phyloP scores from a whole-genome alignment of 352 stramenopile genomes.

The Globisporangium heterothallicum region DNA sequence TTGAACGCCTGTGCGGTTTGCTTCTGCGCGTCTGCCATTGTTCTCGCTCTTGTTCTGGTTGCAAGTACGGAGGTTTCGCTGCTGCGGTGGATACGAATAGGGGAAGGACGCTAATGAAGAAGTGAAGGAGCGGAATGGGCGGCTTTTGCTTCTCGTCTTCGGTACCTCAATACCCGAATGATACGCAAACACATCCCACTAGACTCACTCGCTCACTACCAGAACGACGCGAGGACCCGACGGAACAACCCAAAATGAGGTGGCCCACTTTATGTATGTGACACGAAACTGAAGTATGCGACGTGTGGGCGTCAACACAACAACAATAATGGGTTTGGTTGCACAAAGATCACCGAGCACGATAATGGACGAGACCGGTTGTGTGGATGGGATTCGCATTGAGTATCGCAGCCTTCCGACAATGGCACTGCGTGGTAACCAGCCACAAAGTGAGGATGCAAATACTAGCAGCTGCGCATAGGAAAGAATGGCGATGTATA shows the following conservation, averaged over 20 bases:
- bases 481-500: neutral
- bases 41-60: neutral
- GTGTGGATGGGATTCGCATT: no score
- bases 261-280: neutral
- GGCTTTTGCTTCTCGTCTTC: neutral
- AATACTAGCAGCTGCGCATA: neutral
- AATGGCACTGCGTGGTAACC: no score
- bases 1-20: slow-evolving; percentile 51
- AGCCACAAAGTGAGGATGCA: no score
- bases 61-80: neutral
- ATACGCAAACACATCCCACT: slow-evolving; percentile 15
- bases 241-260: neutral
- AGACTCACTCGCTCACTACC: neutral
- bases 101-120: neutral
- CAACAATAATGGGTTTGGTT: neutral
- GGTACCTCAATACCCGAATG: slow-evolving; percentile 6
- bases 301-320: neutral
- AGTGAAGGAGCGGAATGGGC: neutral
- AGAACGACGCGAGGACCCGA: neutral
- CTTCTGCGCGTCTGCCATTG: slow-evolving; percentile 22
- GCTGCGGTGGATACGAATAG: neutral
- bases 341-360: slow-evolving; percentile 5
- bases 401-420: no score
- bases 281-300: slow-evolving; percentile 1
- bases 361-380: no score